Evolutionary conservation across 1,284 basidiomycete genomes (phyloP).

Genomic region (Austroboletus novae-zelandiae): DNA sequence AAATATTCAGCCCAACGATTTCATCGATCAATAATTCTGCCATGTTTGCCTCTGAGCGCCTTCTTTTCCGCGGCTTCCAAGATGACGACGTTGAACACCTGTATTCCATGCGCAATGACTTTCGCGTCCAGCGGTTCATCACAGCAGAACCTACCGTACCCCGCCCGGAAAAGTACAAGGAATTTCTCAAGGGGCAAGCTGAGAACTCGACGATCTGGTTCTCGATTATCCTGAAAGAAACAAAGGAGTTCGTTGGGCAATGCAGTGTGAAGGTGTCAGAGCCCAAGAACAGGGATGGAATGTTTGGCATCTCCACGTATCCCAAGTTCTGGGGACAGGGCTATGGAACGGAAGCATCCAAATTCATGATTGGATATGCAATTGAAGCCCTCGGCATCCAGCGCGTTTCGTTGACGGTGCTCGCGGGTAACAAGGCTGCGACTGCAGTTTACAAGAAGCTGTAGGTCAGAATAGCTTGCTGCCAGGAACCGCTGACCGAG

Average conservation of each 20-base stretch:
- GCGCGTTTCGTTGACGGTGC: conserved; percentile 22
- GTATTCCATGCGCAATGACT: conserved; percentile 32
- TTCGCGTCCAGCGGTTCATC: conserved; percentile 27
- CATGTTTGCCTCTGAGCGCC: conserved; percentile 20
- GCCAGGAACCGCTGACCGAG: not conserved
- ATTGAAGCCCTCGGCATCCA: conserved; percentile 27
- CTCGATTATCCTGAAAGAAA: conserved; percentile 25
- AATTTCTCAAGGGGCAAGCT: conserved; percentile 22
- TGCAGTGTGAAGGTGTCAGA: conserved; percentile 24
- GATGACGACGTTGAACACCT: conserved; percentile 16
- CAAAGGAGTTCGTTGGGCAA: conserved; percentile 32
- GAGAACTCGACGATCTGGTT: conserved; percentile 30
- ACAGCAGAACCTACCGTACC: conserved; percentile 29
- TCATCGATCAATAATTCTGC: not conserved
- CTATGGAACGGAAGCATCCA: conserved; percentile 25
- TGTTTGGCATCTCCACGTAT: conserved; percentile 16
- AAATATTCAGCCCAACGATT: not conserved
- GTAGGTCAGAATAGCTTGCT: conserved; percentile 13
- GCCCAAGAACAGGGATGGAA: conserved; percentile 28
- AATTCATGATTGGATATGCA: conserved; percentile 22
- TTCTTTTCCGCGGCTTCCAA: conserved; percentile 9
- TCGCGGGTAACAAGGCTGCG: conserved; percentile 20
- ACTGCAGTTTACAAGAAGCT: conserved; percentile 25
- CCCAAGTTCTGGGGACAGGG: conserved; percentile 27
- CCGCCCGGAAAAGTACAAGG: conserved; percentile 23